Base-by-base conservation (phyloP, 2,329 filamentous ascomycete genomes). In the Fusarium illudens region DNA sequence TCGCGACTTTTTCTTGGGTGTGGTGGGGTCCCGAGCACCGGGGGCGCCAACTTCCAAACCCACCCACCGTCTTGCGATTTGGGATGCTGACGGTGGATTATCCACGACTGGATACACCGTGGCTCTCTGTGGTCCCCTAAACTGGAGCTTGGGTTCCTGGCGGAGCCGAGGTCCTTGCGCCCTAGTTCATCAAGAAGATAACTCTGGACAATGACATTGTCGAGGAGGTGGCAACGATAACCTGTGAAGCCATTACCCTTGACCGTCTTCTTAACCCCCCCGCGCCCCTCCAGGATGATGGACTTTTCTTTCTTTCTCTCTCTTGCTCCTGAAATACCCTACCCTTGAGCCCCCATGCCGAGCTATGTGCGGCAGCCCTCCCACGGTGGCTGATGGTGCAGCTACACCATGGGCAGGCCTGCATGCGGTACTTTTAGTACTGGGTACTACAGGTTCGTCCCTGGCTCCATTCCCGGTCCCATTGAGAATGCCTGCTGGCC, bases 61-160 rank as follows among this genome's bases (percentile, higher is more conserved):
- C 57, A 66, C 56, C 51, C 64, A 58, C 36, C 46, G 12, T 53
- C 22, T 36, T 22, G 53, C 27, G 51, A 67, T 64, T 68, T 67
- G 63, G 64, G 59, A 67, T 68, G 64, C 60, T 67, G 65, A 68
- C 63, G 60, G 58, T 64, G 50, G 50, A 57, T 37, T 39, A 30
- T 30, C 33, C 49, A 13, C 51, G 20, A 58, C 58, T 64, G 52
- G 54, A 48, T 59, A 36, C 29, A 49, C 29, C 27, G 25, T 34
- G 20, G 15, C 22, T 34, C 32, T 36, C 30, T 55, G 52, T 44
- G 39, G 55, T 52, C 36, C 54, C 52, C 36, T 55, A 63, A 22
- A 50, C 30, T 29, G 49, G 39, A 44, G 39, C 37, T 50, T 32
- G 46, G 5, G 9, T 50, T 20, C n/a, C 15, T 25, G 22, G 44